Evolutionary conservation across 148 eudicot species (phyloP), one percentile per base, ranked within the genome.

Genomic region (Vaccinium vitisidaea): DNA sequence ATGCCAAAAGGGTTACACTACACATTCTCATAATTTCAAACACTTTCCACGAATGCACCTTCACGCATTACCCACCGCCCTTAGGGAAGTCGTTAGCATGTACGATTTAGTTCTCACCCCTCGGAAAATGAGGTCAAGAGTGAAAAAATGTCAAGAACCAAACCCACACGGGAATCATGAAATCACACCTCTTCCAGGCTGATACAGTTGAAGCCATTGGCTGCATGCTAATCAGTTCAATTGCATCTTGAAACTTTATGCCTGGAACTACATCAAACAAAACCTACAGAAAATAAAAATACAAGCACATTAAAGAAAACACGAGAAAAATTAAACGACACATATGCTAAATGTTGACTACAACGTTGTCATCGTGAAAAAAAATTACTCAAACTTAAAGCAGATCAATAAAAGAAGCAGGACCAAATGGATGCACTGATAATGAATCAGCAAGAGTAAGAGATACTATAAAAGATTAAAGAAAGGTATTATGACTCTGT

Each of bases 141-240:
- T 18, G 19, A 15, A 69, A 43, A 21, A 86, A 67, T 65, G 18
- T 69, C 74, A 69, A 30, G 73, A 27, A 69, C 32, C 39, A 69
- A 36, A 69, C 46, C 46, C 46, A 43, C 53, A 79, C 75, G 52
- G 73, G 59, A 77, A 52, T 65, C 79, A 75, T 82, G 43, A 83
- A 49, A 80, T 79, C 48, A 32, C 50, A 97, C 99, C 98, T 97
- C 92, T 94, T 94, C 95, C 95, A 94, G 83, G 96, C 98, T 84
- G 92, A 92, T 54, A 89, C 61, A 86, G 89, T 92, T 19, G 99
- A 94, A 86, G 94, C 82, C 84, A 94, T 93, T 39, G 99, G 99
- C 91, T 97, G 98, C 98, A 97, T 94, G 98, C 96, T 93, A 75
- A 97, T 91, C 87, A 97, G 81, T 85, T 94, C 93, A 83, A 95